These are phyloP conservation scores for Gloeophyllum trabeum DNA, from an alignment of 768 basidiomycete species.

Conservation along the genomic window DNA sequence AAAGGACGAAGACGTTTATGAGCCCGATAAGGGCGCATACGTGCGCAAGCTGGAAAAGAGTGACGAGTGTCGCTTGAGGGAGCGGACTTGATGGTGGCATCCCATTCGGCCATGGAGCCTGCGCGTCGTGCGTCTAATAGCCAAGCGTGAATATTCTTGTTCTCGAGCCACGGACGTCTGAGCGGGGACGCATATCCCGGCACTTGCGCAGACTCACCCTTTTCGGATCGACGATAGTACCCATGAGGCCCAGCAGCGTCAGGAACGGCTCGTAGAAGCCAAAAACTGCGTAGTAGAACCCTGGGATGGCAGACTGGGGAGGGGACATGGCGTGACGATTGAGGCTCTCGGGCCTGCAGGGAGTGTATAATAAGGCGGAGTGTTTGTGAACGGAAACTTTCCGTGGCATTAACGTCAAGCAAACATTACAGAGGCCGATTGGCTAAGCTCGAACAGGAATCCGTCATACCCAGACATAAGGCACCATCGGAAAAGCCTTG, in stretches of 20 bases:
- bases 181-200: too few species aligned
- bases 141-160: conserved; percentile 3
- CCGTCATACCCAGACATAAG: too few species aligned
- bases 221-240: conserved; percentile 54
- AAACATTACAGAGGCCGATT: too few species aligned
- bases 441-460: too few species aligned
- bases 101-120: conserved; percentile 59
- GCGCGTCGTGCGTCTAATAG: conserved; percentile 54
- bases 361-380: too few species aligned
- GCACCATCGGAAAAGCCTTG: too few species aligned
- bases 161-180: background rate
- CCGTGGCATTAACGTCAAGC: too few species aligned
- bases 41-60: conserved; percentile 65
- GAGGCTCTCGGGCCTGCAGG: too few species aligned
- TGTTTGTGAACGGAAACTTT: too few species aligned
- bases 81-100: conserved; percentile 35
- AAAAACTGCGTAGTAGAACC: conserved; percentile 64
- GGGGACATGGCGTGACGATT: conserved; percentile 24
- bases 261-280: conserved; percentile 66
- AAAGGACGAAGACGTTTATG: conserved; percentile 57
- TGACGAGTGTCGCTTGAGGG: conserved; percentile 55
- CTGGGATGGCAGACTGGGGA: conserved; percentile 52
- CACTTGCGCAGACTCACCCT: conserved; percentile 36
- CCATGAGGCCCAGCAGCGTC: conserved; percentile 52
- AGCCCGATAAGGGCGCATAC: conserved; percentile 67